A percentile compares a stretch with the other conserved stretches of the same genome.
These are phyloP conservation scores for Schwanniomyces sp. DNA, from an alignment of 805 yeast genomes.

Conservation along the genomic window DNA sequence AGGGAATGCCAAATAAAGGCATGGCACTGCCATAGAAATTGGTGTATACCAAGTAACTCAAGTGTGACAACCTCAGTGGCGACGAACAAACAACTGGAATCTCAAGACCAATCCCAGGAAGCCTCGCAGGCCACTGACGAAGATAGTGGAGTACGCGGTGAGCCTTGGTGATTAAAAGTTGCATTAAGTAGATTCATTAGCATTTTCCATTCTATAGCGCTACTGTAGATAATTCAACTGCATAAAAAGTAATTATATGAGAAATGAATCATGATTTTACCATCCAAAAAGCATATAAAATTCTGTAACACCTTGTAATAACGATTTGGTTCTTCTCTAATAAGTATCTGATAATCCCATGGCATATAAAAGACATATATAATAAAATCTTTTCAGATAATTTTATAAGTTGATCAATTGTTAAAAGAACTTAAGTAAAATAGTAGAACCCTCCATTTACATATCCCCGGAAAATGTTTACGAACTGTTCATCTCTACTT, in stretches of 20 bases:
- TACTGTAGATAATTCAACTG: background rate
- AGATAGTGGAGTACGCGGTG: conserved; percentile 2
- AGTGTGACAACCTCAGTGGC: conserved; percentile 20
- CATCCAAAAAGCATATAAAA: too few relatives aligned
- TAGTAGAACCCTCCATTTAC: too few relatives aligned
- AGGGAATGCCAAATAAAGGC: conserved; percentile 88
- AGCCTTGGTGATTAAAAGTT: background rate
- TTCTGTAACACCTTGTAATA: too few relatives aligned
- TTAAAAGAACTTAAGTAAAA: too few relatives aligned
- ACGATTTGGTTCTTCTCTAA: too few relatives aligned
- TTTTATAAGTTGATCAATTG: too few relatives aligned
- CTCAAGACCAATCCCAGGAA: background rate
- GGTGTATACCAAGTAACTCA: conserved; percentile 69
- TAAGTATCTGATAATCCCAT: too few relatives aligned
- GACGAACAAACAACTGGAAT: conserved; percentile 3
- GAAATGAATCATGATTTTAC: background rate
- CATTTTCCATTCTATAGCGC: background rate
- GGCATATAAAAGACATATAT: too few relatives aligned
- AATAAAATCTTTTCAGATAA: too few relatives aligned
- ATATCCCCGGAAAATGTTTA: too few relatives aligned
- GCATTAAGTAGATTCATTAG: background rate
- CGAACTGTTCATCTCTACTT: too few relatives aligned
- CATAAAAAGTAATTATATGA: background rate
- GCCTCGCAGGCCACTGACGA: conserved; percentile 3
- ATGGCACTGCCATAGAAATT: conserved; percentile 90